Base-by-base conservation (phyloP, 257 asterid species). In the Solanum boliviense region DNA sequence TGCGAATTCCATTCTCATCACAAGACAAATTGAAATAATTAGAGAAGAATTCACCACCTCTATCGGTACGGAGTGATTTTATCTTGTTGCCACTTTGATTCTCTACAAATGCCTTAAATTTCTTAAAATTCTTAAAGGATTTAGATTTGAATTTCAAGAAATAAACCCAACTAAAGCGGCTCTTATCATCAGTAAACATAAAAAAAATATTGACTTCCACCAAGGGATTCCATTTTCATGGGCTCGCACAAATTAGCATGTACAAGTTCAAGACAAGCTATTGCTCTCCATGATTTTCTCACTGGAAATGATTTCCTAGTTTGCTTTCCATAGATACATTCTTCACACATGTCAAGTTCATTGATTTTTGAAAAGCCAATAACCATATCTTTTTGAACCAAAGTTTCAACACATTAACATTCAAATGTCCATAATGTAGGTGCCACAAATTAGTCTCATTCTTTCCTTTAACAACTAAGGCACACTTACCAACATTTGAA, bases 1-100 rank as follows among this genome's bases (percentile, higher is more conserved):
- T 52, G 23, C 0, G 62, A 52, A 52, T 52, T 52, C n/a, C n/a
- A 16, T 52, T 52, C 62, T 16, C 4, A 52, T 16, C 62, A 52
- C n/a, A 52, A 5, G 3, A 52, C 0, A 16, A 5, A 52, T 52
- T 52, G n/a, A 90, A 89, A 1, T 70, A 67, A 5, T 67, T 87
- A 9, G 88, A 89, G 3, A 38, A 38, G 60, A 88, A 90, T 52
- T 91, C 88, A 60, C 89, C 86, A 5, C 89, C 88, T 32, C 88
- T 34, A 81, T 91, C 39, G 0, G 86, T 87, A 6, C 73, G 0
- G 25, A 85, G 38, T 25, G 10, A 20, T 23, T 87, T 89, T 25
- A 91, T 78, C 10, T 2, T 5, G 4, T 13, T 13, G 4, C 81
- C 72, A 71, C 68, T 84, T 87, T 52, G 89, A 3, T 87, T 90